Evolutionary conservation across 2,329 filamentous ascomycete species (phyloP).

Genomic region (Ophiostoma ips): DNA sequence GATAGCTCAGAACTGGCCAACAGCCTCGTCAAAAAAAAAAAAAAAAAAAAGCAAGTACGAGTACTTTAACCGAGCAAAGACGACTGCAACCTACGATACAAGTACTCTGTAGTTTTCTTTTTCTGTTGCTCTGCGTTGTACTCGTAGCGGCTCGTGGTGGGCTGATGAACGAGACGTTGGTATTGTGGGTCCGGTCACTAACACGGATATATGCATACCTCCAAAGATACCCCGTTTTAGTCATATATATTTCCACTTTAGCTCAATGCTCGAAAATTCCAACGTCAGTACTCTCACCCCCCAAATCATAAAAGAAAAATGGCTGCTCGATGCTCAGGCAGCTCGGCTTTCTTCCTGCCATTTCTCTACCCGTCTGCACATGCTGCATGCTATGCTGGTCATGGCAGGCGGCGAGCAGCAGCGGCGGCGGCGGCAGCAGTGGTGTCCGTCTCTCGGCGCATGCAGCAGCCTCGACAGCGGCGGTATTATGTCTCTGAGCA

Average conservation of each 20-base stretch:
- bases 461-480: not conserved
- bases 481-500: constrained; percentile 4
- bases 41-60: too few species aligned
- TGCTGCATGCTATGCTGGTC: not conserved
- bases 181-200: too few species aligned
- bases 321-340: constrained; percentile 27
- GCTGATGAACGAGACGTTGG: too few species aligned
- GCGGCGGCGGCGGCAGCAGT: not conserved
- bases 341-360: constrained; percentile 26
- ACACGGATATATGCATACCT: constrained; percentile 6
- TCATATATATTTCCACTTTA: not conserved
- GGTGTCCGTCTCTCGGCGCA: not conserved
- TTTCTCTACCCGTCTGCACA: constrained; percentile 35
- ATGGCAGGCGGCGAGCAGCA: not conserved
- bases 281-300: constrained; percentile 1
- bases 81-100: too few species aligned
- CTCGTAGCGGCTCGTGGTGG: too few species aligned
- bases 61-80: too few species aligned
- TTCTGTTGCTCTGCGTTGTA: too few species aligned
- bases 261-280: constrained; percentile 2
- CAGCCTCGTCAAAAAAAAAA: too few species aligned
- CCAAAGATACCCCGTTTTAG: not conserved
- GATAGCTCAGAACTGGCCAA: too few species aligned
- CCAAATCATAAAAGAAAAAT: constrained; percentile 17
- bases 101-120: too few species aligned